Evolutionary conservation across 352 stramenopile species (phyloP), one percentile per base, ranked within the genome.

Genomic region (Phytophthora tentaculata): DNA sequence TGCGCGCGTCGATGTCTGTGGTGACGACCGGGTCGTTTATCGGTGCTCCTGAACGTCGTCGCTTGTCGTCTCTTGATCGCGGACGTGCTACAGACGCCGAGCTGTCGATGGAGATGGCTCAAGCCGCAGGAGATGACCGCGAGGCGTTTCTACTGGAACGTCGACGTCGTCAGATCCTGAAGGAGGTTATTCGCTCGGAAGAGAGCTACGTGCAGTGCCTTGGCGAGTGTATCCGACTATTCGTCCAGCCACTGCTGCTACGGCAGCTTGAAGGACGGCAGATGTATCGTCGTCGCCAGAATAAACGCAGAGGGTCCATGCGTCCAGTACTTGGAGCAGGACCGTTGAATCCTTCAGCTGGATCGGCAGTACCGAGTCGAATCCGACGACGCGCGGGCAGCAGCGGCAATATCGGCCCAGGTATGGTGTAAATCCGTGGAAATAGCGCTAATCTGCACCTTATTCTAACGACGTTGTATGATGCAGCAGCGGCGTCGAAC

Each of bases 171-270:
- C 83, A 93, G 32, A 96, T 94, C 56, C 73, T 96, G 45, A 92
- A 91, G 53, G 86, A 95, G 56, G 88, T 94, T 24, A 86, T 94
- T 39, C 88, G 86, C 9, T 91, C 88, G 0, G 88, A 96, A 67
- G 82, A 95, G 53, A 92, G 82, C 64, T 96, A 95, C 51, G 86
- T 96, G 16, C 78, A 84, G 45, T 92, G 86, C 29, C 58, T 96
- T 13, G 81, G 85, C n/a, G 84, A 95, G 37, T 96, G 88, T 65
- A 94, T 94, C 52, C 88, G 81, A 5, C 61, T 94, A 8, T 96
- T 91, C 56, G 87, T 96, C 19, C 86, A 95, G 51, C 88, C 88
- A 23, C 64, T 96, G 47, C 50, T 96, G 20, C 70, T 96, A 8
- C 76, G 88, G 0, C 86, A 96, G 56, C 73, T 96, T 13, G 88